Percentiles rank a stretch among this genome's conserved stretches.
phyloP scores from a whole-genome alignment of 805 yeast species.

The Starmerella vaccinii region DNA sequence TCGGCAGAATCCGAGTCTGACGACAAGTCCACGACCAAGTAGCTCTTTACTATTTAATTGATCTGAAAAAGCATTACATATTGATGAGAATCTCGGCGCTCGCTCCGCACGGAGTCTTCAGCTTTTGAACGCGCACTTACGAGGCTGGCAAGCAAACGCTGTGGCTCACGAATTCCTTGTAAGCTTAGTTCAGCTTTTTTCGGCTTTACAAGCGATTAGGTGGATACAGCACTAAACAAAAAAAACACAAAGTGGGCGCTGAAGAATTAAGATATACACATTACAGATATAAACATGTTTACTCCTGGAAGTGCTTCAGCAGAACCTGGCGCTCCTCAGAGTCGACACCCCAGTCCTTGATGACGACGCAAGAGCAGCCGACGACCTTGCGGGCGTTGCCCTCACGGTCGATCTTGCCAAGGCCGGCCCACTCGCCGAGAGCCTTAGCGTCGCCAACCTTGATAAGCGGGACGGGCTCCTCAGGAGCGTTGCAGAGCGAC shows the following conservation, averaged over 20 bases:
- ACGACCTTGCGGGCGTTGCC: slow-evolving; percentile 99
- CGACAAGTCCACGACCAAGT: not conserved
- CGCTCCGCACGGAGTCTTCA: not conserved
- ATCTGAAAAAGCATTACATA: not conserved
- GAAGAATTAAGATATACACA: not conserved
- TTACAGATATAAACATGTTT: slow-evolving; percentile 28
- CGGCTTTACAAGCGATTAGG: too few relatives aligned
- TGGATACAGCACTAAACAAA: too few relatives aligned
- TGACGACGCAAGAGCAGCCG: slow-evolving; percentile 99
- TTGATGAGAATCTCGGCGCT: not conserved
- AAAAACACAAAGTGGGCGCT: not conserved
- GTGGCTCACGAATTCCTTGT: too few relatives aligned
- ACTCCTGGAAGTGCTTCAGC: slow-evolving; percentile 88
- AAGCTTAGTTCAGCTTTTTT: too few relatives aligned
- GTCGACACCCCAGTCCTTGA: slow-evolving; percentile 99
- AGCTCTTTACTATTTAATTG: not conserved
- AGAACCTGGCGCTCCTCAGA: slow-evolving; percentile 94
- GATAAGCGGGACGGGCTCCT: slow-evolving; percentile 91
- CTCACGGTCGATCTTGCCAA: slow-evolving; percentile 98
- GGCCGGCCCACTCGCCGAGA: slow-evolving; percentile 99
- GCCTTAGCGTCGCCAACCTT: slow-evolving; percentile 99
- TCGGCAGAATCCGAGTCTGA: slow-evolving; percentile 6
- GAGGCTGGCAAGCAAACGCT: too few relatives aligned
- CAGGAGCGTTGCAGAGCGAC: slow-evolving; percentile 98
- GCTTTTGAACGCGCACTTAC: too few relatives aligned